Base-by-base conservation (phyloP, 2,329 filamentous ascomycete species). In the Neofusicoccum kwambonambiense region DNA sequence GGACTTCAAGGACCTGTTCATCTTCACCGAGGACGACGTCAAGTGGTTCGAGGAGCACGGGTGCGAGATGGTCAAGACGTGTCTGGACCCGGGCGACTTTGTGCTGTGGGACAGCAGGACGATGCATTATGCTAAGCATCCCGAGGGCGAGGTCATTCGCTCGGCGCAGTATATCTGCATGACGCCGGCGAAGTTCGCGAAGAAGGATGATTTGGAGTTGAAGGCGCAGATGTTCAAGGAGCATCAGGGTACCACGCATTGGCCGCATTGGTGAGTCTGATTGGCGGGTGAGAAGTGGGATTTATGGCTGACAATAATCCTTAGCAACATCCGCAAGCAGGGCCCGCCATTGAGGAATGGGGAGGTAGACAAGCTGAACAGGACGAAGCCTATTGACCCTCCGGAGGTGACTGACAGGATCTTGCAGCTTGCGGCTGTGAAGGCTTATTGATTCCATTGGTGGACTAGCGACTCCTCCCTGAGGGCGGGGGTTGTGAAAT, bases 31-130 rank as follows among this genome's bases (percentile, higher is more conserved):
- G 12, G 74, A 80, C 27, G 78, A 81, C 52, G 70, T 81, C 15
- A 71, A 77, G 51, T 82, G 79, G 79, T 81, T 81, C 61, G 66
- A 78, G 47, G 71, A 76, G 6, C 71, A 70, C 1, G 80, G 80
- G 0, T 79, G 75, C 66, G 73, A 76, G 64, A 63, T 77, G 5
- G 52, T 76, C 60, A 82, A 82, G 70, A 69, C 81, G 11, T 70
- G 74, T 51, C 69, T 76, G 37, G 80, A 79, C 12, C 76, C 78
- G 12, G 79, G 80, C 6, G 79, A 81, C 65, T 70, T 82, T 64
- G 74, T 82, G 3, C 71, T 82, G 8, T 81, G 80, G 81, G 81
- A 82, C 65, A 79, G 77, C 4, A 73, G 82, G 3, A 80, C 79
- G 0, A 79, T 83, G 62, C 82, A 85, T 69, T 83, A 71, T 47